phyloP scores from a whole-genome alignment of 768 basidiomycete genomes.

The Candolleomyces aberdarensis region DNA sequence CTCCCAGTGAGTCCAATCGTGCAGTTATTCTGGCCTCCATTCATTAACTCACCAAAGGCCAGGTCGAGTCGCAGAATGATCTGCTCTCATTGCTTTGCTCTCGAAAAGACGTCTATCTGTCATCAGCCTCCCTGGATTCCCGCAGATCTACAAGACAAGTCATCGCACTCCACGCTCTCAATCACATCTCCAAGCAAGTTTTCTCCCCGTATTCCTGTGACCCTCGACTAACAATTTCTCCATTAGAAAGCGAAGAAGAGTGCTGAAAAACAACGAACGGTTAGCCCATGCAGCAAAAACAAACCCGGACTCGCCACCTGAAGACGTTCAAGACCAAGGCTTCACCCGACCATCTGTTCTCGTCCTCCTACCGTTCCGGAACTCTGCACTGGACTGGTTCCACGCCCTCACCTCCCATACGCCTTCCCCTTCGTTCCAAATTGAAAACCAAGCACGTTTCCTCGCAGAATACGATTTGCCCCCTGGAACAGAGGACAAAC shows the following conservation, averaged over 20 bases:
- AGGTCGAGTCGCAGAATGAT: slow-evolving; percentile 59
- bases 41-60: slow-evolving; percentile 31
- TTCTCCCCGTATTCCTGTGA: background rate
- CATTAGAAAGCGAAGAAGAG: slow-evolving; percentile 78
- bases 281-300: slow-evolving; percentile 69
- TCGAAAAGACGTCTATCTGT: slow-evolving; percentile 74
- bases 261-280: slow-evolving; percentile 93
- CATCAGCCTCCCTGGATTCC: slow-evolving; percentile 63
- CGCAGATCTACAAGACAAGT: slow-evolving; percentile 64
- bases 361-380: slow-evolving; percentile 90
- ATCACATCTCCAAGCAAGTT: slow-evolving; percentile 84
- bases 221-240: background rate
- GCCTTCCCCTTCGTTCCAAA: slow-evolving; percentile 67
- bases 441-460: slow-evolving; percentile 88
- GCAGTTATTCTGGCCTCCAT: background rate
- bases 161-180: slow-evolving; percentile 74
- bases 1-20: slow-evolving; percentile 39
- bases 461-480: slow-evolving; percentile 81
- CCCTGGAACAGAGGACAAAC: slow-evolving; percentile 74
- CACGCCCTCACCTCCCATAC: slow-evolving; percentile 75
- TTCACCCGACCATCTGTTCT: slow-evolving; percentile 96
- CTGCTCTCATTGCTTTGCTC: slow-evolving; percentile 62
- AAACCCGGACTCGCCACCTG: slow-evolving; percentile 47
- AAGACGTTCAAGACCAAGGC: slow-evolving; percentile 92
- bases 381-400: slow-evolving; percentile 81